Conservation (phyloP, 768 basidiomycete species). For the Cystofilobasidium bisporidii region DNA sequence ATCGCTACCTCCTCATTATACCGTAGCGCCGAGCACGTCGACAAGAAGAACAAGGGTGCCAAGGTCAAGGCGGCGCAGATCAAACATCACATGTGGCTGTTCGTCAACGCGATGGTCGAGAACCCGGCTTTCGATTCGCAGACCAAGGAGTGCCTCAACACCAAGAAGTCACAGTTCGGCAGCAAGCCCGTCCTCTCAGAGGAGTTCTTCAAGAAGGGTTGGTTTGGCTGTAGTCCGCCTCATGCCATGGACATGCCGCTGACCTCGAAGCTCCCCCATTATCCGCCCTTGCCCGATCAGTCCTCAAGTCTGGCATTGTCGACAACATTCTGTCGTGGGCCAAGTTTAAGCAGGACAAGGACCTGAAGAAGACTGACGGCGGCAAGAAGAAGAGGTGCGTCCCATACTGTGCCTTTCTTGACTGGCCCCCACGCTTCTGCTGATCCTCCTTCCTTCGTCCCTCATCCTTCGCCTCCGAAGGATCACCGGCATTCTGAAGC, state of each 20-base stretch:
- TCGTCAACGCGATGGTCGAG: slow-evolving; percentile 88
- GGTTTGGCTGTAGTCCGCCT: slow-evolving; percentile 30
- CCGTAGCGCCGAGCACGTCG: slow-evolving; percentile 55
- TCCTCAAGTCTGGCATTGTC: slow-evolving; percentile 76
- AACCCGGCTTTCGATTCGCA: slow-evolving; percentile 99
- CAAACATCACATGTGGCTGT: slow-evolving; percentile 97
- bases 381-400: slow-evolving; percentile 70
- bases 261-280: too few species aligned
- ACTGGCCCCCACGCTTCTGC: neutral
- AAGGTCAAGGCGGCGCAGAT: slow-evolving; percentile 84
- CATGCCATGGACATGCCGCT: too few species aligned
- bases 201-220: slow-evolving; percentile 94
- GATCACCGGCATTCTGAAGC: slow-evolving; percentile 79
- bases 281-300: slow-evolving; percentile 43
- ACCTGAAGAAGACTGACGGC: slow-evolving; percentile 93
- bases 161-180: slow-evolving; percentile 79
- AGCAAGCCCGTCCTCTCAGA: slow-evolving; percentile 74
- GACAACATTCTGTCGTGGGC: slow-evolving; percentile 93
- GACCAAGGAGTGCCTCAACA: slow-evolving; percentile 89
- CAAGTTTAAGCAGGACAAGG: slow-evolving; percentile 90
- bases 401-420: neutral
- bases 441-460: neutral
- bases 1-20: too few species aligned
- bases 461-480: slow-evolving; percentile 44
- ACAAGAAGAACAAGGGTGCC: slow-evolving; percentile 97